Base-by-base conservation (phyloP, 73 alveolate species). In the Paramecium primaurelia region DNA sequence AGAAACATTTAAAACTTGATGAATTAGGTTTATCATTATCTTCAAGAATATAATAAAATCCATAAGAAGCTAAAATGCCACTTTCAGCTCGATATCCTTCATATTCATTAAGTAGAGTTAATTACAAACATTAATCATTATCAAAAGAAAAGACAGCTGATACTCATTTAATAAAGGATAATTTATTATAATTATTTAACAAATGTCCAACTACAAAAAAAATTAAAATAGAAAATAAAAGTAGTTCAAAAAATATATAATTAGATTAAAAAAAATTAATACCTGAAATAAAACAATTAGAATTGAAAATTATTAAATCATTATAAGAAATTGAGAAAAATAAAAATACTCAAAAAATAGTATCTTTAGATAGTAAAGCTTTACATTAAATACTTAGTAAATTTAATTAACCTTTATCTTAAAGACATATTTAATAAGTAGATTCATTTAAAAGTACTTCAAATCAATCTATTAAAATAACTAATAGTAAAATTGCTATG, bases 141-240 rank as follows among this genome's bases (percentile, higher is more conserved):
- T 73, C 87, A 14, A 73, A 73, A 73, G 59, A 73, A n/a, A 73
- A 73, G 47, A 36, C 59, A 16, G 59, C 59, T 7, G 87, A 64
- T 64, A 64, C 47, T 64, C 84, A 64, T 64, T 32, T 64, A 28
- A 64, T 36, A 36, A 75, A 64, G 3, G 84, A 64, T 64, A 64
- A 64, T 64, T 26, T 64, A 20, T 28, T 64, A 11, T 20, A 64
- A 26, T 9, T 64, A 28, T 25, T 64, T 34, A 64, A 64, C 12
- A 64, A 64, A 64, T 64, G 28, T 34, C 12, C 84, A 20, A 73
- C 60, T 5, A 80, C 44, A 0, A 73, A 34, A 40, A 73, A 64
- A 34, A 28, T 64, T 3, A 64, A 64, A 64, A 11, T 64, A 3
- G 84, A 64, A 64, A 64, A 64, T 64, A 64, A 64, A 64, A 32